Base-by-base conservation (phyloP, 768 basidiomycete species). In the Termitomyces sp. region DNA sequence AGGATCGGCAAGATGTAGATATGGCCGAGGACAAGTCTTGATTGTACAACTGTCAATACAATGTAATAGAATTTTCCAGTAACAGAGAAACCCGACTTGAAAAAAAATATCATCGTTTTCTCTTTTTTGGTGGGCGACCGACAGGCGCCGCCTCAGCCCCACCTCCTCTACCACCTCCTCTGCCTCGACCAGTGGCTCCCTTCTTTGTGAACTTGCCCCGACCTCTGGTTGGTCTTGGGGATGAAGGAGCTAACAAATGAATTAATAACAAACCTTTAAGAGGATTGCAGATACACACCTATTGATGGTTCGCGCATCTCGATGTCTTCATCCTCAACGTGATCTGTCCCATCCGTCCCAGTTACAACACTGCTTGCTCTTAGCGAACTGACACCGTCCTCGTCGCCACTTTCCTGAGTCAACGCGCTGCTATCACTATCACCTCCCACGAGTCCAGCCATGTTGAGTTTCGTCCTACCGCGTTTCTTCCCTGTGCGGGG, bases 401-500 rank as follows among this genome's bases (percentile, higher is more conserved):
- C 91, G 59, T 92, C 91, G 7, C 86, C 90, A 63, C 90, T 92
- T 71, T 92, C 90, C 69, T 90, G 86, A 4, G 91, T 93, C 67
- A 93, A 71, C 32, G 89, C 91, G 64, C 91, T 92, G 67, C 89
- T 91, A 64, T 92, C 91, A 68, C 91, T 92, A 68, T 93, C 90
- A 1, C 91, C 91, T 15, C 84, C 86, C 2, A 92, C 83, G n/a
- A 92, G 73, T 0, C 90, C 90, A 0, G 90, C 89, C 74, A 88
- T 76, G 59, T 86, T 83, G 7, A 84, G 79, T 65, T 84, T 85
- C 24, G 81, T 84, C 63, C 77, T 80, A 24, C 79, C 76, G 46
- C 79, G 78, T 38, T 74, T 79, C 66, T 76, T 78, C 12, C 71
- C 66, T 1, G 64, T 68, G 16, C 74, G 71, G 51, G 71, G 66